phyloP scores from a whole-genome alignment of 2,329 filamentous ascomycete species.

The Plectosphaerella cucumerina region DNA sequence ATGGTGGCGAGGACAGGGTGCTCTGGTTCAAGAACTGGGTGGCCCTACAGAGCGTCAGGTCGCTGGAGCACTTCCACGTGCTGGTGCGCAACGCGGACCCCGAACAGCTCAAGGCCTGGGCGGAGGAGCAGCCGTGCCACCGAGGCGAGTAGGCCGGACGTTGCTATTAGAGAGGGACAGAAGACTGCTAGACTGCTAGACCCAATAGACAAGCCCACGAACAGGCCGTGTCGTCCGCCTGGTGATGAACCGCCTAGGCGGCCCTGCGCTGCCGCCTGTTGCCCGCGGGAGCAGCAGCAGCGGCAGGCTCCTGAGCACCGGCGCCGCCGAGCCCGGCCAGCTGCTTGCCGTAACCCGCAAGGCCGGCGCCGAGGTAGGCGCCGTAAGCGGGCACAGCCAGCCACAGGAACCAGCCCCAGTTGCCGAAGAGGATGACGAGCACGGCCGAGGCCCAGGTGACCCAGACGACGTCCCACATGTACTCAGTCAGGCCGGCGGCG shows the following conservation, averaged over 20 bases:
- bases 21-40: conserved; percentile 97
- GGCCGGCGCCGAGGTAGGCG: conserved; percentile 47
- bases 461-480: conserved; percentile 96
- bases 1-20: conserved; percentile 45
- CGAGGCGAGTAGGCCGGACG: conserved; percentile 9
- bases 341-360: conserved; percentile 50
- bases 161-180: no score
- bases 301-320: conserved; percentile 17
- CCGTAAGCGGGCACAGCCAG: conserved; percentile 51
- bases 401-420: conserved; percentile 64
- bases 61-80: conserved; percentile 87
- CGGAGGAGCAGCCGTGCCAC: conserved; percentile 37
- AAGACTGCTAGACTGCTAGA: conserved; percentile 5
- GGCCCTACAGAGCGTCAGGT: conserved; percentile 79
- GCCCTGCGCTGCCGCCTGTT: conserved; percentile 54
- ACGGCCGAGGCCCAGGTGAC: conserved; percentile 80
- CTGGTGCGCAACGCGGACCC: conserved; percentile 52
- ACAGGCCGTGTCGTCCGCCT: neutral
- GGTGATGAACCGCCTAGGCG: conserved; percentile 29
- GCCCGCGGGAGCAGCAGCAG: conserved; percentile 26
- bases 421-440: conserved; percentile 72
- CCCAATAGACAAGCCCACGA: neutral
- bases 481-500: conserved; percentile 86
- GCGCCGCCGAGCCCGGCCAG: conserved; percentile 44
- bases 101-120: conserved; percentile 50